Evolutionary conservation across 345 rosid genomes (phyloP).

Genomic region (Camelina sativa): DNA sequence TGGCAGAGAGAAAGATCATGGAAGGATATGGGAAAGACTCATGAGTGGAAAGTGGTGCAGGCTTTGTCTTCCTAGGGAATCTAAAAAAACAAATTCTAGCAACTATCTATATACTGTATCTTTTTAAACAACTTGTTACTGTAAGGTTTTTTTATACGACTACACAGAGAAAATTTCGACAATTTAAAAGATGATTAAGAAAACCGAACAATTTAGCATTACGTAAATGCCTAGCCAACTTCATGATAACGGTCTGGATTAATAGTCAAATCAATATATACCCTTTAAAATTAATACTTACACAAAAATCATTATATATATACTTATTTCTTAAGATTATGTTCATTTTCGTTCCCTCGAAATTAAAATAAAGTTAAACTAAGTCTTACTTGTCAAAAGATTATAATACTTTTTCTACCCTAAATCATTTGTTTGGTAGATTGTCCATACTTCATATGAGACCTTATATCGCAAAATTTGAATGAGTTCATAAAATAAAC

Average conservation of each 20-base stretch:
- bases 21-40: constrained; percentile 43
- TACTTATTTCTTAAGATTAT: background rate
- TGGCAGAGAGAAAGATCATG: constrained; percentile 34
- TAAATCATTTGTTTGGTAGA: background rate
- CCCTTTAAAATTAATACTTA: too few species aligned
- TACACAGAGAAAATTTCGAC: background rate
- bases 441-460: background rate
- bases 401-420: background rate
- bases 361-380: background rate
- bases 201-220: background rate
- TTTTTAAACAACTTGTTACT: background rate
- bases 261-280: background rate
- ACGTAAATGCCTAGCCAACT: background rate
- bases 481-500: background rate
- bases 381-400: background rate
- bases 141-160: background rate
- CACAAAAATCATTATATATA: too few species aligned
- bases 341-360: background rate
- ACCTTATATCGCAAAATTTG: background rate
- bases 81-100: constrained; percentile 1
- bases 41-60: constrained; percentile 44
- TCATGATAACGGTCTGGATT: background rate
- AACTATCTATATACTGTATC: background rate
- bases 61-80: constrained; percentile 44
- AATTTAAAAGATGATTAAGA: background rate